Base-by-base conservation (phyloP, 2,329 filamentous ascomycete species). In the Byssothecium circinans region DNA sequence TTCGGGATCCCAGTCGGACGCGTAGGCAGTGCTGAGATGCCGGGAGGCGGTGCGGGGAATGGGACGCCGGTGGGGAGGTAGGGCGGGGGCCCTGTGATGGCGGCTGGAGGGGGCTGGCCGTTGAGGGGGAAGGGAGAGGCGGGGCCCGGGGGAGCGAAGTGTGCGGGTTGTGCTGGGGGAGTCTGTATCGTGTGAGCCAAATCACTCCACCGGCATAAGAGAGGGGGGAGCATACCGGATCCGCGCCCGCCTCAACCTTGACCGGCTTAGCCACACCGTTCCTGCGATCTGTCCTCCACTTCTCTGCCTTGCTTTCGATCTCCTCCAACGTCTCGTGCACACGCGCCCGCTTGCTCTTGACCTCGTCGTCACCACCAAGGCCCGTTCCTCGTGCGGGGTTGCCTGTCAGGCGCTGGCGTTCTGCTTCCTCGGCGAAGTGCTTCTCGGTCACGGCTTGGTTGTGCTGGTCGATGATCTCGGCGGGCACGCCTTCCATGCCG, bases 401-500 rank as follows among this genome's bases (percentile, higher is more conserved):
- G 29, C 91, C 92, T 1, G 91, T 95, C 8, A 84, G 81, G 40
- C 87, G 85, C 57, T 88, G 86, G 49, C 91, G 83, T 62, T 95
- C 89, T 49, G 88, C 87, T 72, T 95, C 89, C 20, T 85, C 86
- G 68, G 90, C 85, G 72, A 95, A 92, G 72, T 87, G 96, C 71
- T 88, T 86, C 60, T 89, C 83, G 54, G 91, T 84, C 67, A 97
- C 89, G 62, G 89, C 84, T 72, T 94, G 88, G 67, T 89, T 87
- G 77, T 96, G 91, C 65, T 88, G 83, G 62, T 89, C 82, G 48
- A 89, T 76, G 53, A 95, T 82, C 48, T 96, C 89, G 49, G 90
- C 87, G 2, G 94, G 94, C 30, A 97, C 89, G 65, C 94, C 94
- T 71, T 96, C 91, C 89, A 96, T 96, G 65, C 92, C 94, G 69